Conservation (phyloP, 192 early-diverging fungal species). For the Coemansia pectinata region DNA sequence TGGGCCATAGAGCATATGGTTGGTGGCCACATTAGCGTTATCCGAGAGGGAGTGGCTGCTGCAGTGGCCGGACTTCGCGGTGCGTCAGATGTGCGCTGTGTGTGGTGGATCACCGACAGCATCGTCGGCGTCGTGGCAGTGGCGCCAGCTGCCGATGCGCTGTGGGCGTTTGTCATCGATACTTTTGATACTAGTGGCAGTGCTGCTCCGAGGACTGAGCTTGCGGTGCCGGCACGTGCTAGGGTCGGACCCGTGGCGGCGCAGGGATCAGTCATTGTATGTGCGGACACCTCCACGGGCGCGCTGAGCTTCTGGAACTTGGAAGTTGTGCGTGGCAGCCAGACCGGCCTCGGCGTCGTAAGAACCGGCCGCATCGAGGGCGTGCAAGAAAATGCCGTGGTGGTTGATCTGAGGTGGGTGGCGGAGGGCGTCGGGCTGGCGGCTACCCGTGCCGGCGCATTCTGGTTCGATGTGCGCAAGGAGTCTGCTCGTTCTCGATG, state of each 20-base stretch:
- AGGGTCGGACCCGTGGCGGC: conserved; percentile 9
- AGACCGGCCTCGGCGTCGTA: not conserved
- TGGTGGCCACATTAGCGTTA: conserved; percentile 5
- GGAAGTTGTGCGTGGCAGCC: not conserved
- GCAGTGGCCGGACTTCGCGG: not conserved
- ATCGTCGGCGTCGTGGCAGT: conserved; percentile 17
- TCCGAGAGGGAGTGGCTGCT: not conserved
- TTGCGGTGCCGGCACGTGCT: conserved; percentile 3
- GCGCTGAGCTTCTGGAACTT: conserved; percentile 22
- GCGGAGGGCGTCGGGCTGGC: conserved; percentile 15
- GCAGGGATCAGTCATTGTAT: conserved; percentile 10
- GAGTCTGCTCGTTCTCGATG: not conserved
- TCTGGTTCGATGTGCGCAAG: conserved; percentile 22
- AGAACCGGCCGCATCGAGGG: not conserved
- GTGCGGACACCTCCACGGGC: conserved; percentile 2
- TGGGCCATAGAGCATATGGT: conserved; percentile 15
- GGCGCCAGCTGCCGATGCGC: not conserved
- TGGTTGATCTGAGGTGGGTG: conserved; percentile 27
- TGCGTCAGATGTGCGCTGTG: conserved; percentile 13
- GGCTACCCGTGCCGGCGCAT: conserved; percentile 15
- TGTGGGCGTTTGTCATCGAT: conserved; percentile 21
- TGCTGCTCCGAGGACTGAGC: conserved; percentile 1
- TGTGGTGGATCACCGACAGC: conserved; percentile 28
- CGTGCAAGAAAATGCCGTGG: not conserved
- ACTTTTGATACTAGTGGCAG: not conserved